Base-by-base conservation (phyloP, 78 protist species). In the Dictyostelium firmibasis region DNA sequence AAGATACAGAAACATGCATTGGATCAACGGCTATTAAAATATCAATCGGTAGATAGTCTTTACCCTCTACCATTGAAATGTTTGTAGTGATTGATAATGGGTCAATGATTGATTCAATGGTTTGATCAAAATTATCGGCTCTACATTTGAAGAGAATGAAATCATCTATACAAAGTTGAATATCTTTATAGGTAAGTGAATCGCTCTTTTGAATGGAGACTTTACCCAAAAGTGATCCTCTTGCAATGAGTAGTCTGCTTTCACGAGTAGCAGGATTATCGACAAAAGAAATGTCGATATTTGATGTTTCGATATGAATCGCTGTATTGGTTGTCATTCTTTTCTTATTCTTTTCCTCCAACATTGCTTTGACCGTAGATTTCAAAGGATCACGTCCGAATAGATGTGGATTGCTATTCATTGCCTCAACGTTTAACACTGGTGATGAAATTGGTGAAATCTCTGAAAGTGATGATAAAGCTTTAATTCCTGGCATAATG, bases 401-500 rank as follows among this genome's bases (percentile, higher is more conserved):
- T 11, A 78, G 10, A 25, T 64, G 72, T 16, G 85, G 44, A 81
- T 47, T 76, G 23, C 7, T 23, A 16, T 14, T 36, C 20, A n/a
- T n/a, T 20, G 83, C 18, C 16, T 35, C 85, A 9, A 75, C 50
- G 0, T 31, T 14, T 43, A 79, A 11, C 14, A 79, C n/a, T 31
- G 94, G 94, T 20, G 94, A 89, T 1, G 64, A 25, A 7, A 81
- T 57, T 23, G 94, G 94, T 33, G 94, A 81, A 6, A 89, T 62
- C 7, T 89, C 94, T 1, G 94, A 89, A 11, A 89, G 38, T 6
- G 94, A 78, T 20, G 94, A 70, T 11, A 89, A 62, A 18, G 87
- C 88, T 31, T 29, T 89, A 62, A 89, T 38, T 18, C 94, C 94
- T 10, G 94, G 94, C 82, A 81, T 69, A 35, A 89, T 81, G 62